Evolutionary conservation across 352 stramenopile species (phyloP), one percentile per base, ranked within the genome.

Genomic region (Hyaloperonospora arabidopsidis): DNA sequence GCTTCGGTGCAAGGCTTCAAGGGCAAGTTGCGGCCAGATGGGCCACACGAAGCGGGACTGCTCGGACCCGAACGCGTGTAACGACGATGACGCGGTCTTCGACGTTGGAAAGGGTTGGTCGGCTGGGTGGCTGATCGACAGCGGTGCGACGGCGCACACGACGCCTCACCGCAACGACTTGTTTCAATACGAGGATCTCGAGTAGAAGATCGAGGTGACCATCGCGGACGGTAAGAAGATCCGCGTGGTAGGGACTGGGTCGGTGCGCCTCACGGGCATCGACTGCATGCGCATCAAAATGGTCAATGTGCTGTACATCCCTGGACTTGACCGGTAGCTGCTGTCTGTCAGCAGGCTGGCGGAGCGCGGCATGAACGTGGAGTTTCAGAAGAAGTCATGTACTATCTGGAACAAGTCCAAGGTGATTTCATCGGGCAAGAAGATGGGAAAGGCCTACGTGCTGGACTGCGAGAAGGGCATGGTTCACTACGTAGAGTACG

Each of bases 301-400:
- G 29, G n/a, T 53, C 8, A 47, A 66, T 3, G 52, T 66, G 5
- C 25, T 59, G 0, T 15, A 58, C 45, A 57, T 66, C 19, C 32
- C 13, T 13, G 52, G 48, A 0, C 43, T 66, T 1, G 49, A 66
- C 19, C 23, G 53, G 18, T 54, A 36, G 1, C 29, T 71, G 2
- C 45, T 71, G 1, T 67, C 54, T 1, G 53, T 67, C 1, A 13
- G 44, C 0, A 71, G 58, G 32, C 34, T 65, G 12, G 34, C 59
- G 0, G 40, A 54, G 2, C 21, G 43, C 8, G 50, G 39, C 2
- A 35, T 61, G n/a, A 55, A 15, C 2, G 57, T 57, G 1, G 57
- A 70, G 29, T 61, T 63, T 29, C 28, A 43, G 15, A 13, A n/a
- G 1, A 38, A 47, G 2, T 48, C 34, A 1, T 59, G 54, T 5